A percentile compares a stretch with the other conserved stretches of the same genome.
phyloP scores from a whole-genome alignment of 768 basidiomycete genomes.

The Myochromella boudieri region DNA sequence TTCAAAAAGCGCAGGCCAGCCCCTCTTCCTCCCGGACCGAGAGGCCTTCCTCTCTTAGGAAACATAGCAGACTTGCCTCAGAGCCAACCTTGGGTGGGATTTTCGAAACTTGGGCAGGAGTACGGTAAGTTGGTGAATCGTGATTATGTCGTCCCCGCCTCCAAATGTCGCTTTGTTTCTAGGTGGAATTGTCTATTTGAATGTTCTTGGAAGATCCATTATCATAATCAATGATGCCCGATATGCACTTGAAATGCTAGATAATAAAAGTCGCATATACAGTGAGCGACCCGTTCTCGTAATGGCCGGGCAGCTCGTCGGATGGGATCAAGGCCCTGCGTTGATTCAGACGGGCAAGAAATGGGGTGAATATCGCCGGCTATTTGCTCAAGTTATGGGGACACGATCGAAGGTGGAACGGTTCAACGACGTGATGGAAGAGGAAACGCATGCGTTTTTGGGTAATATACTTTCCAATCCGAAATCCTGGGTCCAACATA shows the following conservation, averaged over 20 bases:
- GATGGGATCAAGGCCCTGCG: constrained; percentile 47
- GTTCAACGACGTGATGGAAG: constrained; percentile 32
- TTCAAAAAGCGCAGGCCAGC: background rate
- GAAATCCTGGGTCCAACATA: constrained; percentile 31
- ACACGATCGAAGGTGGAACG: constrained; percentile 26
- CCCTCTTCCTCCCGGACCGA: background rate
- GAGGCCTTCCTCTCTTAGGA: constrained; percentile 30
- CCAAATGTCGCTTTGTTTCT: background rate
- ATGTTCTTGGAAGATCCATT: constrained; percentile 43
- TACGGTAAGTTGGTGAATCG: constrained; percentile 26
- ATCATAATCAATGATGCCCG: constrained; percentile 47
- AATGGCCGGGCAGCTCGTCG: constrained; percentile 52
- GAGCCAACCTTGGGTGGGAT: constrained; percentile 25
- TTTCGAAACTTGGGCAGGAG: constrained; percentile 28
- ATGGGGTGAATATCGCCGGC: constrained; percentile 43
- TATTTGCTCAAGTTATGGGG: constrained; percentile 43
- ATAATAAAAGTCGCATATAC: constrained; percentile 45
- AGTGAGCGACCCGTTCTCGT: constrained; percentile 47
- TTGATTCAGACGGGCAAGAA: constrained; percentile 42
- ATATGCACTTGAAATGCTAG: constrained; percentile 42
- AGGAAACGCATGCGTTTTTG: constrained; percentile 36
- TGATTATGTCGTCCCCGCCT: background rate
- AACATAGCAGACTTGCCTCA: constrained; percentile 31
- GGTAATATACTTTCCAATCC: constrained; percentile 32
- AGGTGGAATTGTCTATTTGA: constrained; percentile 41